These are phyloP conservation scores for Fomitopsis betulina DNA, from an alignment of 1,284 basidiomycete genomes.

Conservation along the genomic window DNA sequence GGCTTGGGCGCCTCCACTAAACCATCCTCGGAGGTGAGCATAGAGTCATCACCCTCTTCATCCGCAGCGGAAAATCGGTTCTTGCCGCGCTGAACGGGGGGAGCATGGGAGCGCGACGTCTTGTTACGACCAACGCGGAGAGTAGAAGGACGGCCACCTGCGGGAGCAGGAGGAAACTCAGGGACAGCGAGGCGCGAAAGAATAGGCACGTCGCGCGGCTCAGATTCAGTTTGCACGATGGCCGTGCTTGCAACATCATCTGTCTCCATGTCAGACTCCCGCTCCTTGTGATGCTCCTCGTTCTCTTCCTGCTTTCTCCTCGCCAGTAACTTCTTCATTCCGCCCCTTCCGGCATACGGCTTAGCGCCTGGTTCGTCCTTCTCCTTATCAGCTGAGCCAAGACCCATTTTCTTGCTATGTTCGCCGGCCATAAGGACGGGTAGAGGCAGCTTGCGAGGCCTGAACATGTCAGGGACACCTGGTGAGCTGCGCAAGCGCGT, in stretches of 20 bases:
- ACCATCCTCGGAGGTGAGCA: conserved; percentile 40
- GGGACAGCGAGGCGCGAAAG: conserved; percentile 16
- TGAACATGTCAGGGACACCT: conserved; percentile 59
- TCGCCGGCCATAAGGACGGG: conserved; percentile 51
- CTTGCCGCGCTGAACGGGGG: conserved; percentile 37
- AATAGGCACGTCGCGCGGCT: conserved; percentile 11
- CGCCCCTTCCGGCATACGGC: conserved; percentile 70
- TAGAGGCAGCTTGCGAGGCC: conserved; percentile 46
- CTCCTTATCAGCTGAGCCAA: conserved; percentile 31
- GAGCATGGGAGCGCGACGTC: conserved; percentile 46
- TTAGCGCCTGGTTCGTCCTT: conserved; percentile 34
- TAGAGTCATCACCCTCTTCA: conserved; percentile 51
- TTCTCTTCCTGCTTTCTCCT: conserved; percentile 38
- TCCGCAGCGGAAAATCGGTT: conserved; percentile 64
- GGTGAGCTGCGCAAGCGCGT: conserved; percentile 54
- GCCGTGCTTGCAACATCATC: conserved; percentile 23
- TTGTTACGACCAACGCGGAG: conserved; percentile 62
- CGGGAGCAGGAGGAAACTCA: conserved; percentile 10
- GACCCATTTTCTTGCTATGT: conserved; percentile 29
- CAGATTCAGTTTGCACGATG: conserved; percentile 15
- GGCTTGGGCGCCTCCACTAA: conserved; percentile 39
- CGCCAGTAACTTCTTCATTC: conserved; percentile 69
- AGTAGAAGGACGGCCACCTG: conserved; percentile 40
- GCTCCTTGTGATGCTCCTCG: conserved; percentile 30
- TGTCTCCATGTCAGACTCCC: conserved; percentile 31